These are phyloP conservation scores for Eucalyptus decipiens DNA, from an alignment of 345 rosid genomes.

Conservation along the genomic window DNA sequence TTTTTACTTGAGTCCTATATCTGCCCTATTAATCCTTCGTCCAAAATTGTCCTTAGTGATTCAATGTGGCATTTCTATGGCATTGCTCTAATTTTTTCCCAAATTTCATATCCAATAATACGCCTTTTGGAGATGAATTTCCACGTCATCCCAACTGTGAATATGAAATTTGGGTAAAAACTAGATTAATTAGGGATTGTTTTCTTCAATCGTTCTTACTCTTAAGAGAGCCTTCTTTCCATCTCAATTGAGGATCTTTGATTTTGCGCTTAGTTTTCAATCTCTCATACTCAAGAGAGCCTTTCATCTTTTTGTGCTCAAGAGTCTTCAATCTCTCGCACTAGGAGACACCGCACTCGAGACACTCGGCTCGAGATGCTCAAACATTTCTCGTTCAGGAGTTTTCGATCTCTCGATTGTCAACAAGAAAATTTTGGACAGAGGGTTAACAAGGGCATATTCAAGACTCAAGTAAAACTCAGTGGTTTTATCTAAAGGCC, in stretches of 20 bases:
- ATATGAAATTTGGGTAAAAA: not conserved
- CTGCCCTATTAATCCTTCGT: rapidly evolving
- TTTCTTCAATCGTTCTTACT: not conserved
- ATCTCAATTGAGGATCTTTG: no score
- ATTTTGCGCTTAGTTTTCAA: not conserved
- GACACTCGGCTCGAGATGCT: not conserved
- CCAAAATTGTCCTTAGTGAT: not conserved
- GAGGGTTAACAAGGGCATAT: rapidly evolving
- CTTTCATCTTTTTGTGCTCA: not conserved
- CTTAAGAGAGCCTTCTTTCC: not conserved
- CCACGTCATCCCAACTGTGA: no score
- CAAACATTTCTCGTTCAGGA: not conserved
- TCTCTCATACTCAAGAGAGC: not conserved
- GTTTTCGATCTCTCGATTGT: not conserved
- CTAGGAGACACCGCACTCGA: rapidly evolving
- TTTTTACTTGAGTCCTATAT: no score
- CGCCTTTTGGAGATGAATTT: not conserved
- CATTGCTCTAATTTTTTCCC: rapidly evolving
- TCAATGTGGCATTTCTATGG: not conserved
- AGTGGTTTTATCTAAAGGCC: no score
- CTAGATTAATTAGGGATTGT: not conserved
- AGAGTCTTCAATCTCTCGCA: rapidly evolving
- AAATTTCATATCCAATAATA: not conserved
- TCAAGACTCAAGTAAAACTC: not conserved
- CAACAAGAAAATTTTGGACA: rapidly evolving